Evolutionary conservation across 805 yeast genomes (phyloP), one percentile per base, ranked within the genome.

Genomic region (Candida broadrunensis): DNA sequence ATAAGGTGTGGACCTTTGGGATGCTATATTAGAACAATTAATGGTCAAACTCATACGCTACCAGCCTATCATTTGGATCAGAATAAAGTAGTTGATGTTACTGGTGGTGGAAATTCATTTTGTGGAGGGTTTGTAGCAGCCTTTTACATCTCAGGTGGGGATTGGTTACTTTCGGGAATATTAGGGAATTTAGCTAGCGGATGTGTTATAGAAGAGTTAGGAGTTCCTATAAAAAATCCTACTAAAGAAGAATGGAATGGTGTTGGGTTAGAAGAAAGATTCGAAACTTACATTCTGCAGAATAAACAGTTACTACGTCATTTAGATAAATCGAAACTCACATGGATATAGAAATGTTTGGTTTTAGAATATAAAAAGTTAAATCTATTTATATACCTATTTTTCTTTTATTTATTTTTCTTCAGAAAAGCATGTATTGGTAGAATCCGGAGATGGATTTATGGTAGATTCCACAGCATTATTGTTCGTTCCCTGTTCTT

Each of bases 101-200:
- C 75, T 5, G 75, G 75, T 2, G 75, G 73, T 2, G 75, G 75
- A 0, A 70, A 70, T 48, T 57, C 69, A 15, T 70, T 65, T 46
- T 69, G 74, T 44, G 75, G 75, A 5, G 74, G 63, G 0, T 49
- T 67, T 54, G 53, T 83, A 8, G 65, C 83, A 2, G 93, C 81
- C 0, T 78, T 75, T 47, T 65, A 75, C 1, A 56, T 81, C 37
- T 62, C 78, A 47, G 31, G 61, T 23, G 61, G 69, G 27, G 67
- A 77, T 58, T 70, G 81, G 70, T 54, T 60, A 1, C 60, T 73
- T 8, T 85, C 83, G 0, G 79, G 82, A 5, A 63, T 83, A 0
- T 78, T 78, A 54, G 97, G 89, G 0, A 85, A 78, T 43, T 64
- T 90, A 3, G 88, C 85, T 0, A 87, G 96, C 43, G 91, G 95